Evolutionary conservation across 2,329 filamentous ascomycete genomes (phyloP).

Genomic region (Ophiobolus disseminans): DNA sequence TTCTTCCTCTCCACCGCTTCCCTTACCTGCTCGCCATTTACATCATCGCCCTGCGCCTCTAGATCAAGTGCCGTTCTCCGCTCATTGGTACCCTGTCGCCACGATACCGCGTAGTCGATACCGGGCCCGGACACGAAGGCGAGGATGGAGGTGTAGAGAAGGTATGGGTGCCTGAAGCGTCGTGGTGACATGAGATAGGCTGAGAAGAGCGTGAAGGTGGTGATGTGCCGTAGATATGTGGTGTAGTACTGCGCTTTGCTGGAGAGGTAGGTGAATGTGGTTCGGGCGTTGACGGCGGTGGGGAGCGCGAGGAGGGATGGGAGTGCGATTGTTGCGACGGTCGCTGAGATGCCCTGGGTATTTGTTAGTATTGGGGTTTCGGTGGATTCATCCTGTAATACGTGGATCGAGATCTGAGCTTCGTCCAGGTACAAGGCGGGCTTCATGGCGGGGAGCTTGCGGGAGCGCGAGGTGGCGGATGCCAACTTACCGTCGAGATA

Average conservation of each 20-base stretch:
- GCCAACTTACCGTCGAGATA: conserved; percentile 76
- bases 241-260: conserved; percentile 60
- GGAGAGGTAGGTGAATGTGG: conserved; percentile 64
- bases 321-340: conserved; percentile 77
- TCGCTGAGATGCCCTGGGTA: conserved; percentile 83
- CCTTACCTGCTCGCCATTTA: conserved; percentile 60
- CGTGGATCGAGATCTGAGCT: no score
- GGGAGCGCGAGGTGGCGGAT: conserved; percentile 20
- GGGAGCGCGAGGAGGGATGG: conserved; percentile 83
- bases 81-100: conserved; percentile 30
- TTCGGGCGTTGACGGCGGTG: conserved; percentile 74
- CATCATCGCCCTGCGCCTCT: conserved; percentile 49
- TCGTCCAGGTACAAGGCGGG: no score
- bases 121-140: conserved; percentile 57
- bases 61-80: conserved; percentile 32
- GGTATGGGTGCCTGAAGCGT: conserved; percentile 82
- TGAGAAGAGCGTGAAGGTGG: conserved; percentile 74
- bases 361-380: conserved; percentile 7
- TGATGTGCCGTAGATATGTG: conserved; percentile 71
- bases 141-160: conserved; percentile 81
- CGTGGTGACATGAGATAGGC: conserved; percentile 80
- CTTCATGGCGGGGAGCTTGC: conserved; percentile 6
- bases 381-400: not conserved
- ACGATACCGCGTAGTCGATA: conserved; percentile 46
- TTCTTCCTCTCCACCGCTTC: conserved; percentile 53